Evolutionary conservation across 2,329 filamentous ascomycete genomes (phyloP).

Genomic region (Alternaria infectoria): DNA sequence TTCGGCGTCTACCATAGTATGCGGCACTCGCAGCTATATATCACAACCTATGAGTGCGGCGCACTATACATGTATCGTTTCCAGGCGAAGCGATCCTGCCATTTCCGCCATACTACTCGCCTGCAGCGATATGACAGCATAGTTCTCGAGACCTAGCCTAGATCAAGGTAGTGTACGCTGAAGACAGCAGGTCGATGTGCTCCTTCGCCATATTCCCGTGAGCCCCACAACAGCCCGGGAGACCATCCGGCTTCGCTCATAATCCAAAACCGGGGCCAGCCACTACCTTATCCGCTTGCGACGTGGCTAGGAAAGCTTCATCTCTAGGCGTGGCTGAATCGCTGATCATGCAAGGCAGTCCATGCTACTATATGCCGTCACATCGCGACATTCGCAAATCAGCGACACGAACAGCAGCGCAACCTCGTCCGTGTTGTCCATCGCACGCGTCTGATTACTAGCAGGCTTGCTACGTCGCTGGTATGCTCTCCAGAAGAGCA

Average conservation of each 20-base stretch:
- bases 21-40: not conserved
- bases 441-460: not conserved
- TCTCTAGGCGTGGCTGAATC: slow-evolving; percentile 16
- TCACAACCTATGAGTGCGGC: not conserved
- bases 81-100: not conserved
- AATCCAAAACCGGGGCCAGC: slow-evolving; percentile 10
- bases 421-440: not conserved
- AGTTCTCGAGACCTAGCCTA: not conserved
- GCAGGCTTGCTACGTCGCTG: slow-evolving; percentile 4
- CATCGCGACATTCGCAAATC: not conserved
- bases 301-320: slow-evolving; percentile 18
- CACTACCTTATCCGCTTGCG: slow-evolving; percentile 9
- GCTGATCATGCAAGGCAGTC: slow-evolving; percentile 10
- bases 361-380: not conserved
- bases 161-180: not conserved
- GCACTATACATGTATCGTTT: not conserved
- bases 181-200: slow-evolving; percentile 6
- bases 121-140: not conserved
- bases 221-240: slow-evolving; percentile 19
- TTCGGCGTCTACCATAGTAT: not conserved
- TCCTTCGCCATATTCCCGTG: slow-evolving; percentile 10
- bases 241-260: slow-evolving; percentile 14
- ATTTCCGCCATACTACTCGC: slow-evolving; percentile 11
- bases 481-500: slow-evolving; percentile 12
- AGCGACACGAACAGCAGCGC: not conserved